phyloP scores from a whole-genome alignment of 1,284 basidiomycete species.

The Trichosporon sp. region DNA sequence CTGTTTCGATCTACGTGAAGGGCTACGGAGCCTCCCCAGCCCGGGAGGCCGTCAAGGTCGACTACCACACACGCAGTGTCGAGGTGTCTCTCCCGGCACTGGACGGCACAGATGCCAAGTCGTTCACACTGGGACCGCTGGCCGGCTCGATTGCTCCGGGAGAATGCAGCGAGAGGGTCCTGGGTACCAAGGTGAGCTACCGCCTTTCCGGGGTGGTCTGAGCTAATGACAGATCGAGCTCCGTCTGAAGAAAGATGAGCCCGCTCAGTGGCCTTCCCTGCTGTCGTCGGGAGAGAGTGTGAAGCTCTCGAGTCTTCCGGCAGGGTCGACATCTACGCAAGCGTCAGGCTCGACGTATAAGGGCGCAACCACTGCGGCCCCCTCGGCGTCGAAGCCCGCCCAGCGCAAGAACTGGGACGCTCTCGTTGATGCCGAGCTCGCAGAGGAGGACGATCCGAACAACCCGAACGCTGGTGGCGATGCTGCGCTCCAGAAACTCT shows the following conservation, averaged over 20 bases:
- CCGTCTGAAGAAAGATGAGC: constrained; percentile 33
- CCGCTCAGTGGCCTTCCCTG: constrained; percentile 60
- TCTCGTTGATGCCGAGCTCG: constrained; percentile 31
- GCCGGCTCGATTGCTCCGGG: constrained; percentile 69
- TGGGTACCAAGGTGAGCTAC: constrained; percentile 78
- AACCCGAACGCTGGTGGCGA: constrained; percentile 41
- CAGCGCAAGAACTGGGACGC: constrained; percentile 45
- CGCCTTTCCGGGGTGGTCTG: constrained; percentile 26
- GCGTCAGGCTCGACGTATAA: neutral
- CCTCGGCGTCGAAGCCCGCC: constrained; percentile 5
- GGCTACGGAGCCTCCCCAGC: constrained; percentile 50
- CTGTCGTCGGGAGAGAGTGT: constrained; percentile 22
- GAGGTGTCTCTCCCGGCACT: constrained; percentile 54
- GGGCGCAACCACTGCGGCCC: neutral
- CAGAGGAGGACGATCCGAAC: constrained; percentile 25
- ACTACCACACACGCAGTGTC: constrained; percentile 36
- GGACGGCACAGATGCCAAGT: constrained; percentile 56
- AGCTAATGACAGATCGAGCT: constrained; percentile 39
- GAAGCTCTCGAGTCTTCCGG: neutral
- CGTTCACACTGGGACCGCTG: constrained; percentile 57
- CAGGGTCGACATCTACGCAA: neutral
- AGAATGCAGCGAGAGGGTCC: constrained; percentile 61
- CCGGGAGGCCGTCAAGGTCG: constrained; percentile 60
- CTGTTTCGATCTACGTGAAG: constrained; percentile 70
- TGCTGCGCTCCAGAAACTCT: constrained; percentile 44